Conservation (phyloP, 2,329 filamentous ascomycete genomes). For the Colletotrichum echinochloae region DNA sequence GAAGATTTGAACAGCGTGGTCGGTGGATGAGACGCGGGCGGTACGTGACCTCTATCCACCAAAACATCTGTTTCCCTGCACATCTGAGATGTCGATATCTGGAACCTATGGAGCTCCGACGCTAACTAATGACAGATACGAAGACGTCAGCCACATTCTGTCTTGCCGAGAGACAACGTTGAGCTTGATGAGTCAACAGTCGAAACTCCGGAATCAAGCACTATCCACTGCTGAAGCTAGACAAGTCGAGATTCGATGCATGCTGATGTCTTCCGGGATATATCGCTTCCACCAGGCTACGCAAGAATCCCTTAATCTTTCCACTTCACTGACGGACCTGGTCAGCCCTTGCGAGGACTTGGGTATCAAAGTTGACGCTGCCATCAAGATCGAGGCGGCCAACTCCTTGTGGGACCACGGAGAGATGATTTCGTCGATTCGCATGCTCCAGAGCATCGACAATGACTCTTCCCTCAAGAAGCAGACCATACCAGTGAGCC, state of each 20-base stretch:
- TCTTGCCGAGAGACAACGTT: conserved; percentile 87
- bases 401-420: conserved; percentile 95
- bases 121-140: conserved; percentile 64
- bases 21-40: conserved; percentile 86
- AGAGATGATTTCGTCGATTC: conserved; percentile 88
- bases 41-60: conserved; percentile 59
- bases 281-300: conserved; percentile 83
- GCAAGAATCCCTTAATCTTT: conserved; percentile 88
- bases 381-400: conserved; percentile 84
- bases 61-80: conserved; percentile 33
- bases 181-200: conserved; percentile 79
- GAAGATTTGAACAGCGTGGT: conserved; percentile 73
- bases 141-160: conserved; percentile 83
- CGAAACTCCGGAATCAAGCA: conserved; percentile 70
- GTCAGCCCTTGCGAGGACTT: conserved; percentile 75
- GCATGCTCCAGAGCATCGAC: conserved; percentile 83
- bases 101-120: not conserved
- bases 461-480: conserved; percentile 70
- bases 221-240: conserved; percentile 73
- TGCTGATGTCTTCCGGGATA: conserved; percentile 79
- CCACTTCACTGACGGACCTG: conserved; percentile 84
- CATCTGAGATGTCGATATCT: not conserved
- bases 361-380: conserved; percentile 82
- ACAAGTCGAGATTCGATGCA: conserved; percentile 79
- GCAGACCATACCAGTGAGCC: conserved; percentile 78